Conservation (phyloP, 768 basidiomycete species). For the Psilocybe cubensis region DNA sequence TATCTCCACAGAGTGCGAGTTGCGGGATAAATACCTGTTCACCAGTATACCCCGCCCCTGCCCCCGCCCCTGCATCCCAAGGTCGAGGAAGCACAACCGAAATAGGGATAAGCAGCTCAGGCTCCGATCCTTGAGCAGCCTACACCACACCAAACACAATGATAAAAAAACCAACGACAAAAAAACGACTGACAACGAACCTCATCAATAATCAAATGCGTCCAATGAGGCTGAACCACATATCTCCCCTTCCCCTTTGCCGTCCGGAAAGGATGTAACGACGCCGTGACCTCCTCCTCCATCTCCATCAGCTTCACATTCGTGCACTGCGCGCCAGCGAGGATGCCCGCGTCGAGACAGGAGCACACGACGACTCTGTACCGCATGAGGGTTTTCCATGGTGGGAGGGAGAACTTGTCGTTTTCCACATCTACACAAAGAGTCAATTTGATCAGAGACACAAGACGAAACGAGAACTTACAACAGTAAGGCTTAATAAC, state of each 20-base stretch:
- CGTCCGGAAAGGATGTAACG: conserved; percentile 44
- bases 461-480: conserved; percentile 24
- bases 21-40: conserved; percentile 38
- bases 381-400: conserved; percentile 48
- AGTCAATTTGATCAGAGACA: background rate
- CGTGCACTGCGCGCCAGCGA: conserved; percentile 48
- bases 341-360: conserved; percentile 49
- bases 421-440: conserved; percentile 44
- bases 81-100: conserved; percentile 43
- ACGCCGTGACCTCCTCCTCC: conserved; percentile 39
- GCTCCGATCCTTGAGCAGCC: conserved; percentile 59
- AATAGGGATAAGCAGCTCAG: conserved; percentile 53
- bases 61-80: conserved; percentile 12
- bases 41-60: no score
- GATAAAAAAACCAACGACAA: background rate
- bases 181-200: conserved; percentile 20
- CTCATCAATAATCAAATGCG: conserved; percentile 56
- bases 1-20: conserved; percentile 54
- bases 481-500: conserved; percentile 51
- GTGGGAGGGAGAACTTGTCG: conserved; percentile 47
- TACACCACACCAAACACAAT: no score
- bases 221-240: conserved; percentile 49
- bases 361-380: conserved; percentile 51
- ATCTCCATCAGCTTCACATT: conserved; percentile 42
- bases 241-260: conserved; percentile 24